Percentiles rank a stretch among this genome's conserved stretches.
Evolutionary conservation across 1,284 basidiomycete genomes (phyloP).

Genomic region (Sanghuangporus sanghuang): DNA sequence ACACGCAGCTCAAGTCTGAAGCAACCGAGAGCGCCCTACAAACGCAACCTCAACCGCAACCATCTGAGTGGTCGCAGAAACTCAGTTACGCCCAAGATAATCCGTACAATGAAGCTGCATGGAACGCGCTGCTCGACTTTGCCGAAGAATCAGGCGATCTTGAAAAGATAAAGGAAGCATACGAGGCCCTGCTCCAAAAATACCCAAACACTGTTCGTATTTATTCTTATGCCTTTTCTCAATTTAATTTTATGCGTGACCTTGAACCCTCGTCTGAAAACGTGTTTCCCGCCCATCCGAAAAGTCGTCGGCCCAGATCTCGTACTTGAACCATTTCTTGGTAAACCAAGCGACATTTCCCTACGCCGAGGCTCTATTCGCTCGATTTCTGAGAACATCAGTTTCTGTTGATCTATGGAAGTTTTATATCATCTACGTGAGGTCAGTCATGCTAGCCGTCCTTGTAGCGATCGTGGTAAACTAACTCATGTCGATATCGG

Average conservation of each 20-base stretch:
- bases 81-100: conserved; percentile 44
- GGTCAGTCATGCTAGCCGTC: conserved; percentile 38
- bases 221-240: conserved; percentile 11
- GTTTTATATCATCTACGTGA: conserved; percentile 80
- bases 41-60: background rate
- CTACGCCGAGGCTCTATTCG: conserved; percentile 76
- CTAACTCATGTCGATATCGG: background rate
- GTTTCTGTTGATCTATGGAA: conserved; percentile 85
- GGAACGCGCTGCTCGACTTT: conserved; percentile 62
- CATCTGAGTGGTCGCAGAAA: conserved; percentile 45
- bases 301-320: conserved; percentile 71
- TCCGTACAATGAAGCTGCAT: conserved; percentile 60
- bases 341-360: conserved; percentile 53
- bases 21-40: background rate
- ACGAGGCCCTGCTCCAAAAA: conserved; percentile 68
- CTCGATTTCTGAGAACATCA: conserved; percentile 74
- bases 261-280: background rate
- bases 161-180: conserved; percentile 62
- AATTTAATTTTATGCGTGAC: conserved; percentile 4
- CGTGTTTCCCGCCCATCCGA: conserved; percentile 18
- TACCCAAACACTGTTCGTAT: conserved; percentile 75
- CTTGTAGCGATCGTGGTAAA: background rate
- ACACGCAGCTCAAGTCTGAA: conserved; percentile 3
- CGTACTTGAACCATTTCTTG: conserved; percentile 79
- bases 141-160: conserved; percentile 66